Percentiles rank a stretch among this genome's conserved stretches.
Conservation (phyloP, 192 early-diverging fungal genomes). For the Coemansia erecta region DNA sequence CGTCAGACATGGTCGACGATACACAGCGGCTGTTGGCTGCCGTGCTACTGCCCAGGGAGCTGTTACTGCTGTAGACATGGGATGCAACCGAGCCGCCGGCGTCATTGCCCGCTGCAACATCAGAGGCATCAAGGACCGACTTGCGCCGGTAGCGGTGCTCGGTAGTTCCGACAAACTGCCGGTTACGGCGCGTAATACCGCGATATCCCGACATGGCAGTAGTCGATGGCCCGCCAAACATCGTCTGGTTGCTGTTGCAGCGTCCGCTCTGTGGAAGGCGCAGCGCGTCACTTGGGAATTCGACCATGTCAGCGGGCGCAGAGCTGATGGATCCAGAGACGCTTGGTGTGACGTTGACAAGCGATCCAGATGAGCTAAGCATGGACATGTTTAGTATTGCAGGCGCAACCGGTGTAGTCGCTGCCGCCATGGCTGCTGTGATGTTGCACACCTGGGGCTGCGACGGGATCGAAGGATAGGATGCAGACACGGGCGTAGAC, state of each 20-base stretch:
- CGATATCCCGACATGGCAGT: not conserved
- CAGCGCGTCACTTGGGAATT: slow-evolving; percentile 31
- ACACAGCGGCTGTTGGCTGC: slow-evolving; percentile 23
- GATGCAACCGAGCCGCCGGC: too few species aligned
- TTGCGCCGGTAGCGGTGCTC: slow-evolving; percentile 55
- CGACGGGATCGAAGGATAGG: not conserved
- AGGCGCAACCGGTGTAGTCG: not conserved
- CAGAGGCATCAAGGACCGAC: slow-evolving; percentile 39
- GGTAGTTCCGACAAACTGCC: slow-evolving; percentile 38
- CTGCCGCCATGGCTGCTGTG: not conserved
- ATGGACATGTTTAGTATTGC: slow-evolving; percentile 11
- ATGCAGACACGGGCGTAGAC: slow-evolving; percentile 35
- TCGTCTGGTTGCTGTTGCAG: not conserved
- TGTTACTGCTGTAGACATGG: too few species aligned
- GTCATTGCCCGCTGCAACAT: not conserved
- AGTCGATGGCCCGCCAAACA: too few species aligned
- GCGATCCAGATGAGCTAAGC: not conserved
- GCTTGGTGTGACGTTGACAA: not conserved
- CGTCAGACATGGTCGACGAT: slow-evolving; percentile 19
- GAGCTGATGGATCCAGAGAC: slow-evolving; percentile 19
- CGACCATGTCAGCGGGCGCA: slow-evolving; percentile 42
- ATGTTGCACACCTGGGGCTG: not conserved
- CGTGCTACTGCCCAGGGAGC: slow-evolving; percentile 4
- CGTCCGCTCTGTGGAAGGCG: not conserved
- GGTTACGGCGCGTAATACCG: slow-evolving; percentile 9